phyloP scores from a whole-genome alignment of 805 yeast genomes.

The Monosporozyma solicola region DNA sequence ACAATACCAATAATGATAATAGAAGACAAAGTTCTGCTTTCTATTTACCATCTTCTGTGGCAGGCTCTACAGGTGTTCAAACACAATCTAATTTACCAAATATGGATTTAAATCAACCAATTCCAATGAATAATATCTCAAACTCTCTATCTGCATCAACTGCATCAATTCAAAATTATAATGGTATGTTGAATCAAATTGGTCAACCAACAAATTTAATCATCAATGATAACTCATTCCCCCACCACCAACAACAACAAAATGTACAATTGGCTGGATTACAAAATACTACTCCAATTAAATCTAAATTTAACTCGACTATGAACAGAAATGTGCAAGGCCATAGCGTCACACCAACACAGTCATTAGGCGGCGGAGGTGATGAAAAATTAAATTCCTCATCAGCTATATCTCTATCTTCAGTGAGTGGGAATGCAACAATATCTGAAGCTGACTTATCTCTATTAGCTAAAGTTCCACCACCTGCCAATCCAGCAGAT shows the following conservation, averaged over 20 bases:
- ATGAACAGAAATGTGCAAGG: neutral
- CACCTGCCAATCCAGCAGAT: constrained; percentile 96
- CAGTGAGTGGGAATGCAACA: constrained; percentile 11
- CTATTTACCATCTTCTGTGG: constrained; percentile 4
- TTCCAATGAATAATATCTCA: constrained; percentile 5
- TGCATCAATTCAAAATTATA: constrained; percentile 10
- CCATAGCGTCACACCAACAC: neutral
- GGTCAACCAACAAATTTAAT: neutral
- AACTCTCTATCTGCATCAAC: constrained; percentile 11
- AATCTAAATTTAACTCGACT: neutral
- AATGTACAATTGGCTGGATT: neutral
- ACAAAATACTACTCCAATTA: constrained; percentile 1
- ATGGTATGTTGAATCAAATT: constrained; percentile 9
- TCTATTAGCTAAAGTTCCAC: constrained; percentile 69
- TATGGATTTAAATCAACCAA: constrained; percentile 13
- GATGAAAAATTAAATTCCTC: neutral
- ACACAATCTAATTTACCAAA: constrained; percentile 11
- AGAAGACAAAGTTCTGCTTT: constrained; percentile 13
- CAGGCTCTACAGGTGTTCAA: neutral
- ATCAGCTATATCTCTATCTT: constrained; percentile 7
- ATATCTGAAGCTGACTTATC: constrained; percentile 53
- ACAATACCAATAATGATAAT: neutral
- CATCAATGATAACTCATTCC: neutral
- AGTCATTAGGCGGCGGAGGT: neutral
- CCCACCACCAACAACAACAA: neutral